These are phyloP conservation scores for Volvox reticuliferus DNA, from an alignment of 139 green algal genomes.

Conservation along the genomic window DNA sequence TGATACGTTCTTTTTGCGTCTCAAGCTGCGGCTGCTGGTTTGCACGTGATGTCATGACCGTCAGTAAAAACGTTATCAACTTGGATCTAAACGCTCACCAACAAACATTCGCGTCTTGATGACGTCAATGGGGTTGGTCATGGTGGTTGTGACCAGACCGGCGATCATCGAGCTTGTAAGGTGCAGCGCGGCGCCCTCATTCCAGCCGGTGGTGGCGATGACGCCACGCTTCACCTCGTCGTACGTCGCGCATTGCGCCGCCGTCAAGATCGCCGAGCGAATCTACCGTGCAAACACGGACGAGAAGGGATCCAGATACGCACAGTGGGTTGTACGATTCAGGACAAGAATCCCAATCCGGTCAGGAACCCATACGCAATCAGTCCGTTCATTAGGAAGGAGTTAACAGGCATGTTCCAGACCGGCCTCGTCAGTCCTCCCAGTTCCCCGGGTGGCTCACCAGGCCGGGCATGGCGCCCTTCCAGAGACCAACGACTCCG, in stretches of 20 bases:
- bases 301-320: too few relatives aligned
- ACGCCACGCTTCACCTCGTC: slow-evolving; percentile 76
- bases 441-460: slow-evolving; percentile 35
- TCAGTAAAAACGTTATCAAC: too few relatives aligned
- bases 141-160: slow-evolving; percentile 90
- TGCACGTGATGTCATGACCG: too few relatives aligned
- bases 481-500: slow-evolving; percentile 84
- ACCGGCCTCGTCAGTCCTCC: not conserved
- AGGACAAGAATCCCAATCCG: too few relatives aligned
- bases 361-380: too few relatives aligned
- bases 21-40: too few relatives aligned
- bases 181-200: slow-evolving; percentile 71
- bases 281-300: slow-evolving; percentile 42
- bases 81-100: slow-evolving; percentile 32
- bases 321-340: too few relatives aligned
- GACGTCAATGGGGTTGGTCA: slow-evolving; percentile 90
- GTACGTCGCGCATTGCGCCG: slow-evolving; percentile 89
- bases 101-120: slow-evolving; percentile 89
- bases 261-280: slow-evolving; percentile 83
- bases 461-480: slow-evolving; percentile 81
- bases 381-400: too few relatives aligned
- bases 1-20: too few relatives aligned
- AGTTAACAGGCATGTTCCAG: not conserved
- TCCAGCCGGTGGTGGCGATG: slow-evolving; percentile 56
- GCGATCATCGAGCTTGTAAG: slow-evolving; percentile 79